Base-by-base conservation (phyloP, 2,329 filamentous ascomycete species). In the Stachybotrys chartarum region DNA sequence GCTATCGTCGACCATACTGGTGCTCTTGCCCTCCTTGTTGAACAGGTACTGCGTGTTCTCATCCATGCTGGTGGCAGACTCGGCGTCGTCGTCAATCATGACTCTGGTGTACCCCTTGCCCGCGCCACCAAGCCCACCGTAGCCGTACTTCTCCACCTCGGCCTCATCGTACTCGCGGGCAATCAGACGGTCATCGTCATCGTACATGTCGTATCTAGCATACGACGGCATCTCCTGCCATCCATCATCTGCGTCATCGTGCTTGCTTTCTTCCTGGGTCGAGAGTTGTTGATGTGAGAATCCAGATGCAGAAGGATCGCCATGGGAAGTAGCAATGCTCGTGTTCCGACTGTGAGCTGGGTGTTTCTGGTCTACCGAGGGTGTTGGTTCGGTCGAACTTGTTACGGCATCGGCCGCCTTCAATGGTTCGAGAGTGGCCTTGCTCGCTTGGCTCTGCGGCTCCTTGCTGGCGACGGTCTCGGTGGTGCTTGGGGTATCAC, bases 171-270 rank as follows among this genome's bases (percentile, higher is more conserved):
- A 87, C 63, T 95, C 93, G 59, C 83, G 86, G 12, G 94, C 94
- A 60, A 99, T 80, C 31, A 99, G 79, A 61, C 83, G 89, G 62
- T 96, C 89, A 69, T 96, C 87, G 65, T 99, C 94, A 68, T 99
- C 91, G 70, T 97, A 99, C 61, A 96, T 88, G 71, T 97, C 93
- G 68, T 94, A 95, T 44, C 88, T 87, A 7, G 92, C 94, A 66
- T 92, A 91, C 1, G 94, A 85, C 1, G 93, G 94, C 94, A 99
- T 99, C 3, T 84, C 82, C 74, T 97, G 91, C 94, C 94, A 99
- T 53, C 80, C 84, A 1, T 75, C 85, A n/a, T 88, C 88, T 11
- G 70, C 63, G 3, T 82, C 76, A 3, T 81, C 72, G 12, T 78
- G 74, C 50, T 81, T 75, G 12, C 79, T 73, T 12, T 82, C 75